These are phyloP conservation scores for Trichophyton schoenleinii DNA, from an alignment of 2,329 filamentous ascomycete genomes.

Conservation along the genomic window DNA sequence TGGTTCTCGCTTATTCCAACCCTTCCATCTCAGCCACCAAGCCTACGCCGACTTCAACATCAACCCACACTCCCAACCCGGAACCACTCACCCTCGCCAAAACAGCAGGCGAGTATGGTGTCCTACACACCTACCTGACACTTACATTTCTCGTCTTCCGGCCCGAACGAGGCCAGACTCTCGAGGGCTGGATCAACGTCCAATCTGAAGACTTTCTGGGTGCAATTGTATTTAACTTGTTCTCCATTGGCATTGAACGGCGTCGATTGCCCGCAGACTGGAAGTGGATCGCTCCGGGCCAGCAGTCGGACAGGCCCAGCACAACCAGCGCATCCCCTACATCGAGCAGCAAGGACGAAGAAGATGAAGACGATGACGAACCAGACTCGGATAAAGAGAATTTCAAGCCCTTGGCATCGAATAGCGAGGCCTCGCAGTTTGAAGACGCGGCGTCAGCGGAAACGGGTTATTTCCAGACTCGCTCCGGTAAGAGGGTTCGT, in stretches of 20 bases:
- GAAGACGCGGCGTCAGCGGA: slow-evolving; percentile 42
- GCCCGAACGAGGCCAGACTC: slow-evolving; percentile 56
- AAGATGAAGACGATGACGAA: slow-evolving; percentile 17
- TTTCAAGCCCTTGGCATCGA: slow-evolving; percentile 24
- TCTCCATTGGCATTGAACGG: slow-evolving; percentile 77
- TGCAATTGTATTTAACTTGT: slow-evolving; percentile 77
- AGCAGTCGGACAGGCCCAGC: slow-evolving; percentile 12
- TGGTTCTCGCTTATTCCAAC: slow-evolving; percentile 44
- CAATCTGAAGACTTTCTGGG: slow-evolving; percentile 84
- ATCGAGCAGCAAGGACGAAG: slow-evolving; percentile 1
- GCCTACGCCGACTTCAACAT: slow-evolving; percentile 28
- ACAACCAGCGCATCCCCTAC: neutral
- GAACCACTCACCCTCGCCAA: slow-evolving; percentile 31
- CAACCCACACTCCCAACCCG: slow-evolving; percentile 23
- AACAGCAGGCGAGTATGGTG: slow-evolving; percentile 65
- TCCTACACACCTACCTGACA: slow-evolving; percentile 77
- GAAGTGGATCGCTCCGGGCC: slow-evolving; percentile 60
- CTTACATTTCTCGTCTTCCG: slow-evolving; percentile 76
- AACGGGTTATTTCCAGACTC: slow-evolving; percentile 66
- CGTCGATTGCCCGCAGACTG: slow-evolving; percentile 63
- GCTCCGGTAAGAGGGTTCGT: slow-evolving; percentile 53
- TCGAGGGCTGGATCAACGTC: slow-evolving; percentile 73
- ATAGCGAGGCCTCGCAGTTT: slow-evolving; percentile 20
- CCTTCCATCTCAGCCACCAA: slow-evolving; percentile 30
- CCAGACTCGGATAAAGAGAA: slow-evolving; percentile 29